Conservation (phyloP, 129 eudicot genomes). For the Calendula officinalis region DNA sequence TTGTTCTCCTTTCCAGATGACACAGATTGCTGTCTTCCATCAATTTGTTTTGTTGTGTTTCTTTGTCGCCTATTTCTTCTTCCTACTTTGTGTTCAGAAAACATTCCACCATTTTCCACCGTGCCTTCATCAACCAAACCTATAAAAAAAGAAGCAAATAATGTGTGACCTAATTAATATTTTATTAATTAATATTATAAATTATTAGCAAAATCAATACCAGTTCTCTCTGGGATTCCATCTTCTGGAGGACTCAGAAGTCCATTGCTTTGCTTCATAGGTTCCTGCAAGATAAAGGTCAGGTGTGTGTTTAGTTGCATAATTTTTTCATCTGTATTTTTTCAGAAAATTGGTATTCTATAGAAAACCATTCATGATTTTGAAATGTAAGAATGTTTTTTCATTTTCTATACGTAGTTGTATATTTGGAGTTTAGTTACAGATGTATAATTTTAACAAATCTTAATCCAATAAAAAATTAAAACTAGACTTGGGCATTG, state of each 20-base stretch:
- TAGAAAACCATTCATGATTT: too few species aligned
- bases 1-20: constrained; percentile 48
- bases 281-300: constrained; percentile 38
- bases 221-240: constrained; percentile 38
- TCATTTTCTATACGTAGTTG: too few species aligned
- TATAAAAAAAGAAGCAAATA: constrained; percentile 26
- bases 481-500: too few species aligned
- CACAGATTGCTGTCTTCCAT: constrained; percentile 43
- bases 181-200: neutral
- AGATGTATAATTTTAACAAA: too few species aligned
- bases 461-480: too few species aligned
- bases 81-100: constrained; percentile 51
- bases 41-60: constrained; percentile 43
- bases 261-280: constrained; percentile 43
- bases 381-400: too few species aligned
- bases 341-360: too few species aligned
- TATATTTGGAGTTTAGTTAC: too few species aligned
- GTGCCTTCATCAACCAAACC: constrained; percentile 43
- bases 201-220: constrained; percentile 20
- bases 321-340: neutral
- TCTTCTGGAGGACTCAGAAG: constrained; percentile 33
- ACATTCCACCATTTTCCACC: constrained; percentile 39
- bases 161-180: constrained; percentile 5
- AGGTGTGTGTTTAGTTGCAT: neutral
- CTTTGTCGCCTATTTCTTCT: constrained; percentile 68